Conservation (phyloP, 2,329 filamentous ascomycete species). For the Periconia sp. region DNA sequence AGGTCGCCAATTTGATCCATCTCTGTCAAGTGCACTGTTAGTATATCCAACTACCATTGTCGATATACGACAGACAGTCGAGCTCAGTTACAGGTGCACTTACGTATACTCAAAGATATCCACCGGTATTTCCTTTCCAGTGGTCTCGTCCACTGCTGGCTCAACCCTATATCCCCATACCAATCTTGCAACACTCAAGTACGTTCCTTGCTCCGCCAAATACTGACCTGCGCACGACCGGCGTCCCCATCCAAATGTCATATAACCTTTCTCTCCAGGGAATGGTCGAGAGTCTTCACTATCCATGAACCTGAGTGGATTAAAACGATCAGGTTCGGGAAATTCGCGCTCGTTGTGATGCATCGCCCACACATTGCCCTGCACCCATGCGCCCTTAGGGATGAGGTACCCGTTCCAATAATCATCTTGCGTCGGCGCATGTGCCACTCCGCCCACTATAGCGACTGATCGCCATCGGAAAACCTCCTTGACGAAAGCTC, state of each 20-base stretch:
- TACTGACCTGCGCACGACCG: conserved; percentile 65
- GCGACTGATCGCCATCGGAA: conserved; percentile 42
- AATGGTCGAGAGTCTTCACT: conserved; percentile 36
- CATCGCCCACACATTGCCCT: conserved; percentile 49
- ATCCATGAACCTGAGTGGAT: conserved; percentile 37
- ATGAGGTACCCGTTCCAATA: conserved; percentile 46
- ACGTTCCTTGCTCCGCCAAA: conserved; percentile 65
- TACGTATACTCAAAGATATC: conserved; percentile 64
- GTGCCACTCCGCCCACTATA: conserved; percentile 43
- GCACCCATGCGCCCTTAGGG: conserved; percentile 47
- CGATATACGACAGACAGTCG: too few species aligned
- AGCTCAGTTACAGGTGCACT: conserved; percentile 23
- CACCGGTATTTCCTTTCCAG: conserved; percentile 57
- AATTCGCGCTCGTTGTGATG: conserved; percentile 47
- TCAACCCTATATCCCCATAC: conserved; percentile 64
- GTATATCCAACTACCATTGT: conserved; percentile 4
- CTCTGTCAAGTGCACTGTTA: conserved; percentile 48
- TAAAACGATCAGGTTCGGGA: conserved; percentile 45
- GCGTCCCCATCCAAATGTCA: conserved; percentile 62
- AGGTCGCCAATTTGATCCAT: conserved; percentile 65
- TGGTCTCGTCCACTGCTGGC: conserved; percentile 45
- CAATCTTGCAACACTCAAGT: conserved; percentile 62
- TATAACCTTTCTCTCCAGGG: conserved; percentile 56
- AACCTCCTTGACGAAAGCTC: conserved; percentile 43
- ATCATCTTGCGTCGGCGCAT: conserved; percentile 41